Evolutionary conservation across 2,329 filamentous ascomycete species (phyloP), one percentile per base, ranked within the genome.

Genomic region (Neonectria neomacrospora): DNA sequence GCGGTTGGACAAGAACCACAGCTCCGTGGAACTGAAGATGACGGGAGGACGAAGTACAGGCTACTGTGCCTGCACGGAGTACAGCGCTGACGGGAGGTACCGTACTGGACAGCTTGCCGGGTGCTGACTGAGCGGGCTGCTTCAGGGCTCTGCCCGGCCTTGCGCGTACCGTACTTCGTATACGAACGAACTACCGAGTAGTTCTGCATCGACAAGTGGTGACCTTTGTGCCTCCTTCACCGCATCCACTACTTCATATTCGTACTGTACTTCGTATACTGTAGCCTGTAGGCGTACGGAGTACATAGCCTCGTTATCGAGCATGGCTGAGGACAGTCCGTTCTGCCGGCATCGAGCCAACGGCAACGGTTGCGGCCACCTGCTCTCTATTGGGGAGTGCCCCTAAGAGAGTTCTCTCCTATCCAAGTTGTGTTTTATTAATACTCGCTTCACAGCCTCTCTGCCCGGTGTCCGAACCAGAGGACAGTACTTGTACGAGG

Each of bases 1-100:
- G 37, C 37, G 37, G 37, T 54, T 62, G 65, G 22, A 45, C 22
- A 42, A 45, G 22, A 45, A 45, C 42, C 20, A 45, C 18, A 32
- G 16, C 28, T 41, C 37, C 37, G 3, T 26, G 23, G 23, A 26
- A 26, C 23, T 26, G 23, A 26, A n/a, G n/a, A n/a, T n/a, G n/a
- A n/a, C n/a, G n/a, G 3, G 30, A 34, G 32, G n/a, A 37, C 34
- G 37, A 41, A 41, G 37, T 41, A 20, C 37, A 18, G 18, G 23
- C 12, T 30, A 23, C 44, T 23, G 11, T 26, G 23, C 11, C n/a
- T 22, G n/a, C 41, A 44, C 41, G 11, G 41, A 20, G 18, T 20
- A 42, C 39, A 44, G 41, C 22, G 30, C 30, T 32, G 30, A 32
- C 3, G 23, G 30, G n/a, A n/a, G n/a, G 30, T 32, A 32, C 30